Conservation (phyloP, 192 early-diverging fungal genomes). For the Chytriomyces sp. region DNA sequence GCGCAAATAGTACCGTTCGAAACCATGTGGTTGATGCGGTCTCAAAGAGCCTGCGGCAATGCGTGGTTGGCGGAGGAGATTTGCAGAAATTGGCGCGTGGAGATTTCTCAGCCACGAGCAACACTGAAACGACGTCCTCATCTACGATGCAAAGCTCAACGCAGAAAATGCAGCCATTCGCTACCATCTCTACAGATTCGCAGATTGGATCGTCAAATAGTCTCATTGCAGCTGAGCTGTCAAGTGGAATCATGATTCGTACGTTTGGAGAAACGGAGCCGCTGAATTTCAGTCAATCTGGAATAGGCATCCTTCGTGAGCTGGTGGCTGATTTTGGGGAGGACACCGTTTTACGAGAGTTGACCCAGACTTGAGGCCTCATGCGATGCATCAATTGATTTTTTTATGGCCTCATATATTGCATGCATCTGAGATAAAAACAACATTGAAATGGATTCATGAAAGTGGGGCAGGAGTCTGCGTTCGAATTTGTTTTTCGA, state of each 20-base stretch:
- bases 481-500: too few relatives aligned
- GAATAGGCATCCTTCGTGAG: neutral
- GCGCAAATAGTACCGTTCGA: too few relatives aligned
- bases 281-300: neutral
- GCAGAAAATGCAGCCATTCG: neutral
- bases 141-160: neutral
- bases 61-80: neutral
- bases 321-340: constrained; percentile 7
- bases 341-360: too few relatives aligned
- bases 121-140: neutral
- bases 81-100: neutral
- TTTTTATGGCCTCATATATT: too few relatives aligned
- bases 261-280: neutral
- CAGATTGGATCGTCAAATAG: neutral
- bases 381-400: too few relatives aligned
- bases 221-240: neutral
- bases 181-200: neutral
- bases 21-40: neutral
- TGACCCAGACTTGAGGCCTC: too few relatives aligned
- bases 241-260: neutral
- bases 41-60: neutral
- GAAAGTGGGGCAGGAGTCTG: too few relatives aligned
- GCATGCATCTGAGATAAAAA: too few relatives aligned
- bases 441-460: too few relatives aligned
- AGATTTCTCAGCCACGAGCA: neutral